Evolutionary conservation across 352 stramenopile genomes (phyloP), one percentile per base, ranked within the genome.

Genomic region (Thalassiosira hispida): DNA sequence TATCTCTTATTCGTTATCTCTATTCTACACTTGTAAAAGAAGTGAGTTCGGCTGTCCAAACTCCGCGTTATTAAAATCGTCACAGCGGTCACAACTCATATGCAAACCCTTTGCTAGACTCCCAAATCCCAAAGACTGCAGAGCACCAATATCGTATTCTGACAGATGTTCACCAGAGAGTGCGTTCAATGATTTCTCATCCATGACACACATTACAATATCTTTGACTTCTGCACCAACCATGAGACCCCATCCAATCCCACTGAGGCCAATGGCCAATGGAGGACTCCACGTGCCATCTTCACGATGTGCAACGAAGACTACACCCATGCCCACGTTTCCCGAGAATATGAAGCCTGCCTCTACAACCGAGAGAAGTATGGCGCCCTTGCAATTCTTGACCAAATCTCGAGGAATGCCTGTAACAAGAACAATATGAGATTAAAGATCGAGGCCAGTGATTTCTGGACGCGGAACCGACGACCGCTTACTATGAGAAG

Each of bases 191-290:
- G 85, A 87, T 38, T 70, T 53, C 38, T 90, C 51, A 3, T 94
- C 97, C 88, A 97, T 97, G 61, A 98, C 92, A 47, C 98, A 94
- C 66, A 98, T 94, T 31, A 98, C 90, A 65, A 98, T 95, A 78
- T 98, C 95, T 31, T 95, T 98, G 20, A 98, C 86, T 68, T 97
- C 95, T 25, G 91, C 96, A 63, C 96, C 96, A 40, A 97, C 92
- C 76, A 98, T 91, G 14, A 95, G 90, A 0, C 96, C 96, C 91
- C 93, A 98, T 42, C 95, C 95, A 87, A 98, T 95, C 51, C 96
- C 96, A 23, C 92, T 90, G 27, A 96, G 95, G 51, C 94, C 94
- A 65, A 98, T 95, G 8, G 96, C 96, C 25, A 90, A 96, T 7
- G 96, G 96, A 27, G 95, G 93, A 52, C 90, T 97, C 96, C 96